Evolutionary conservation across 148 eudicot genomes (phyloP), one percentile per base, ranked within the genome.

Genomic region (Simmondsia chinensis): DNA sequence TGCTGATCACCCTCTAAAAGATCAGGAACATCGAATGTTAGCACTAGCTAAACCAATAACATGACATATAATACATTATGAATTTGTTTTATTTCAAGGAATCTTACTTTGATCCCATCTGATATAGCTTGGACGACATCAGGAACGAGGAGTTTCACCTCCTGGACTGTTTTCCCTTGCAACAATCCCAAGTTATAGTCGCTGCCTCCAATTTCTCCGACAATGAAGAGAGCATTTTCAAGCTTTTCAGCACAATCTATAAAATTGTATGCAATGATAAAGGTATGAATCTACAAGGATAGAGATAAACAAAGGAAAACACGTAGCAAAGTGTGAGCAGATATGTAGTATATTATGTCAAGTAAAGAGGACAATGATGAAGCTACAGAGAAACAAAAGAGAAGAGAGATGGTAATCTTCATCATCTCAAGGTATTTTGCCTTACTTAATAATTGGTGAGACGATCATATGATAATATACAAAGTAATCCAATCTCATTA

Each of bases 131-230:
- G 20, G 31, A 62, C 61, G 48, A 62, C 50, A 46, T 62, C 54
- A 4, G 2, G 14, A 8, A 61, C 66, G 54, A 54, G 53, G 29
- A 4, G 14, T 9, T 45, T 45, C 11, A 31, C 59, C 2, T 52
- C 47, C 46, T 38, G n/a, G 2, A 61, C 19, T 8, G 40, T 12
- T 25, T 53, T 61, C 41, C 53, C 54, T 30, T 61, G 59, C 0
- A 43, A 61, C 28, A 46, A 35, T 9, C 59, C 66, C 39, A 52
- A 46, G 53, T 52, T 46, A 46, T 52, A 52, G 13, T 53, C 66
- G 7, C 46, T 29, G 48, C 54, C 41, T 40, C 59, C 66, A n/a
- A 46, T 29, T 24, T 24, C 60, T 15, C 67, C 60, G 26, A 39
- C 37, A 0, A 62, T 31, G 36, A 54, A 25, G 8, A 62, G 32